Conservation (phyloP, 139 green algal species). For the Chlamydomonas incerta region DNA sequence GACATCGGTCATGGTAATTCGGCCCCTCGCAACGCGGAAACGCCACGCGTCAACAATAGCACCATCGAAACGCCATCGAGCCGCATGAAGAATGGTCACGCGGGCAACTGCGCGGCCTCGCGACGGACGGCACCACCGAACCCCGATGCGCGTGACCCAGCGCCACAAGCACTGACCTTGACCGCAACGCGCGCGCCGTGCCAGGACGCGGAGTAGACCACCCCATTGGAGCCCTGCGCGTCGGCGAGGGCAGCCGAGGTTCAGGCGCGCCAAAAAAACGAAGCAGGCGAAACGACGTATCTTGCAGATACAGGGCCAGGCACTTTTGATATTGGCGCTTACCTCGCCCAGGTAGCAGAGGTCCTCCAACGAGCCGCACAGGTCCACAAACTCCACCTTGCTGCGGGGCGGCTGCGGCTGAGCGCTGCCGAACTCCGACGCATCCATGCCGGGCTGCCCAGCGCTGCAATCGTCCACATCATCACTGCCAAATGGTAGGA, state of each 20-base stretch:
- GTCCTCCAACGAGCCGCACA: constrained; percentile 12
- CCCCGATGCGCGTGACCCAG: too few species aligned
- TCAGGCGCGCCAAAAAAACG: not conserved
- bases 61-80: too few species aligned
- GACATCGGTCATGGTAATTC: too few species aligned
- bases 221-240: constrained; percentile 27
- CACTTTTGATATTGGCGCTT: not conserved
- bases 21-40: too few species aligned
- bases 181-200: constrained; percentile 30
- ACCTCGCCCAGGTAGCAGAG: constrained; percentile 26
- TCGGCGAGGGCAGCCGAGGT: not conserved
- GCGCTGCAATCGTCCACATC: not conserved
- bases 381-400: constrained; percentile 19
- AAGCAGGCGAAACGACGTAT: too few species aligned
- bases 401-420: not conserved
- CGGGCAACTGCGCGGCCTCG: too few species aligned
- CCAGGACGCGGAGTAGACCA: constrained; percentile 30
- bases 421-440: not conserved
- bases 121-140: too few species aligned
- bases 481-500: constrained; percentile 12
- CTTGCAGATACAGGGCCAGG: not conserved
- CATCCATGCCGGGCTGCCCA: not conserved
- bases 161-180: not conserved
- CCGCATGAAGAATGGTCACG: too few species aligned
- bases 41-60: too few species aligned